Evolutionary conservation across 2,329 filamentous ascomycete species (phyloP), one percentile per base, ranked within the genome.

Genomic region (Tolypocladium cylindrosporum): DNA sequence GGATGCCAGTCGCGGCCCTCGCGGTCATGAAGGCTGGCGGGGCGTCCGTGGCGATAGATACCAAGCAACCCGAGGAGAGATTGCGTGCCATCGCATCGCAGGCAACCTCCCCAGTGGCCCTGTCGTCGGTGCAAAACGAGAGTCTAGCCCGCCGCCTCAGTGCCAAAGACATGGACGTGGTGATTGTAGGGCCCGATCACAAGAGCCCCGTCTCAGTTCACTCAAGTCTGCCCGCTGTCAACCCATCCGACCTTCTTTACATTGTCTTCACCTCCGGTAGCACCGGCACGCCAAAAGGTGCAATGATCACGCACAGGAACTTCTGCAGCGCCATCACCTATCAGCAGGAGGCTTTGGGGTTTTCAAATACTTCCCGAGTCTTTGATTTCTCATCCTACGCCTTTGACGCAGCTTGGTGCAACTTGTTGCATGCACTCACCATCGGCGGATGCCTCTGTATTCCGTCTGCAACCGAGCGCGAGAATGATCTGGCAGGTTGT

Each of bases 41-140:
- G 4, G 63, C 64, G 0, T 64, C 42, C 14, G 65, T 70, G 0
- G 66, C 67, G 11, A 62, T 73, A 36, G 69, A 71, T 34, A 60
- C 51, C 1, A 43, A 39, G 19, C 57, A 37, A 42, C 55, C 54
- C 27, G 59, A 58, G 24, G 55, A 60, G 45, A 53, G 61, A 31
- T 24, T 61, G 13, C 57, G 56, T 36, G 41, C 55, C 31, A 59
- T 62, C 11, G 55, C 55, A 2, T 53, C 42, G 4, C 58, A 59
- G 14, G 55, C 58, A 3, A 40, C 40, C 16, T 57, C 55, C 5
- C 55, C 55, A 14, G 36, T 59, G 10, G 58, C 54, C 31, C 37
- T 59, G 27, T 48, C 58, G 1, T 59, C 58, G 9, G 31, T 55
- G 40, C 51, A 54, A 3, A 51, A 55, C 21, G 31, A 42, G 21